These are phyloP conservation scores for Cytidiella melzeri DNA, from an alignment of 768 basidiomycete species.

Conservation along the genomic window DNA sequence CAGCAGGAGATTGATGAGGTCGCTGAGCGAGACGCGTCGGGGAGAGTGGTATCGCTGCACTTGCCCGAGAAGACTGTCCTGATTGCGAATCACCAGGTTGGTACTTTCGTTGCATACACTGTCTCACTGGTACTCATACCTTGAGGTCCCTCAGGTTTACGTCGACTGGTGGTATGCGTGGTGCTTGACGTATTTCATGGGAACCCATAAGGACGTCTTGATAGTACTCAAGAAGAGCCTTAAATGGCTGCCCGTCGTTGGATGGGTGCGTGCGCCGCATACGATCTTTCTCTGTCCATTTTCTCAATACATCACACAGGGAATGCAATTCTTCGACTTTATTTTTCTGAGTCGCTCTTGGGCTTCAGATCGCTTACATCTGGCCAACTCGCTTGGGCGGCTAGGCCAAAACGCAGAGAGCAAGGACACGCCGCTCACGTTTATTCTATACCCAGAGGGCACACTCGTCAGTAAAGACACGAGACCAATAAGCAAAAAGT, in stretches of 20 bases:
- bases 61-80: constrained; percentile 77
- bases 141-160: constrained; percentile 51
- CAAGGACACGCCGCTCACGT: constrained; percentile 65
- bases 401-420: constrained; percentile 66
- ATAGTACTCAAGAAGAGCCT: constrained; percentile 93
- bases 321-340: constrained; percentile 92
- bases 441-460: constrained; percentile 93
- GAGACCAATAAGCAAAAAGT: constrained; percentile 77
- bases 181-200: constrained; percentile 70
- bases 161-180: constrained; percentile 86
- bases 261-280: constrained; percentile 57
- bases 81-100: constrained; percentile 90
- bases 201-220: constrained; percentile 64
- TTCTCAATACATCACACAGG: constrained; percentile 33
- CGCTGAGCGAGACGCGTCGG: constrained; percentile 49
- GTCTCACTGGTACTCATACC: not conserved
- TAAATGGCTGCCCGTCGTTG: constrained; percentile 79
- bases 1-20: constrained; percentile 51
- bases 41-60: constrained; percentile 53
- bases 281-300: not conserved
- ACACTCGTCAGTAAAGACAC: constrained; percentile 89
- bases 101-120: constrained; percentile 12
- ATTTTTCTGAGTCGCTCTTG: constrained; percentile 91
- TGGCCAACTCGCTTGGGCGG: constrained; percentile 59
- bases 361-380: constrained; percentile 72